A percentile compares a stretch with the other conserved stretches of the same genome.
Evolutionary conservation across 805 yeast genomes (phyloP).

Genomic region (Saccharomyces paradoxus): DNA sequence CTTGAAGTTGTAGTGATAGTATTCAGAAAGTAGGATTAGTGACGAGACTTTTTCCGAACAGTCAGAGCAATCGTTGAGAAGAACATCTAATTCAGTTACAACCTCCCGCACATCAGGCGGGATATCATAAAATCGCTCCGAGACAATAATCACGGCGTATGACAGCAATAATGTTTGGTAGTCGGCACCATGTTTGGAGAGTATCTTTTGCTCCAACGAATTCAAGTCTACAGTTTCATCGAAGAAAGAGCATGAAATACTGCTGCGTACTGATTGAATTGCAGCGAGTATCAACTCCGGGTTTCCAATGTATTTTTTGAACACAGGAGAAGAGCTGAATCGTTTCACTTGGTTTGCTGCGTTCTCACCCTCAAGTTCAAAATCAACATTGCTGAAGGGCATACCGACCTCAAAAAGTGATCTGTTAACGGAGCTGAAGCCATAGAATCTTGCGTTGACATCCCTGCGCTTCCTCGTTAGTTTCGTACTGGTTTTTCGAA

Average conservation of each 20-base stretch:
- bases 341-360: constrained; percentile 3
- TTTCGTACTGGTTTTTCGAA: constrained; percentile 9
- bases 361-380: constrained; percentile 7
- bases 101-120: constrained; percentile 6
- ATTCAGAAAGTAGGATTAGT: constrained; percentile 7
- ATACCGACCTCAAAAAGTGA: constrained; percentile 10
- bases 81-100: constrained; percentile 2
- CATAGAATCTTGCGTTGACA: constrained; percentile 8
- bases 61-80: constrained; percentile 7
- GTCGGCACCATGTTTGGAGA: constrained; percentile 1
- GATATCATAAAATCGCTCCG: constrained; percentile 5
- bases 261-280: constrained; percentile 1
- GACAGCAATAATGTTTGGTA: constrained; percentile 4
- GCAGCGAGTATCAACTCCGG: constrained; percentile 2
- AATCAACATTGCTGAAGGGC: constrained; percentile 11
- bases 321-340: constrained; percentile 4
- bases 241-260: constrained; percentile 4
- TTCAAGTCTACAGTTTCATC: constrained; percentile 5
- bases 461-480: constrained; percentile 7
- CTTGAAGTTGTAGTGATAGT: constrained; percentile 8
- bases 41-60: constrained; percentile 10
- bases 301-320: constrained; percentile 4
- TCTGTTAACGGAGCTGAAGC: constrained; percentile 9
- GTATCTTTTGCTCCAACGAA: constrained; percentile 2
- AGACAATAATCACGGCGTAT: constrained; percentile 5